Evolutionary conservation across 2,329 filamentous ascomycete genomes (phyloP), one percentile per base, ranked within the genome.

Genomic region (Alternaria infectoria): DNA sequence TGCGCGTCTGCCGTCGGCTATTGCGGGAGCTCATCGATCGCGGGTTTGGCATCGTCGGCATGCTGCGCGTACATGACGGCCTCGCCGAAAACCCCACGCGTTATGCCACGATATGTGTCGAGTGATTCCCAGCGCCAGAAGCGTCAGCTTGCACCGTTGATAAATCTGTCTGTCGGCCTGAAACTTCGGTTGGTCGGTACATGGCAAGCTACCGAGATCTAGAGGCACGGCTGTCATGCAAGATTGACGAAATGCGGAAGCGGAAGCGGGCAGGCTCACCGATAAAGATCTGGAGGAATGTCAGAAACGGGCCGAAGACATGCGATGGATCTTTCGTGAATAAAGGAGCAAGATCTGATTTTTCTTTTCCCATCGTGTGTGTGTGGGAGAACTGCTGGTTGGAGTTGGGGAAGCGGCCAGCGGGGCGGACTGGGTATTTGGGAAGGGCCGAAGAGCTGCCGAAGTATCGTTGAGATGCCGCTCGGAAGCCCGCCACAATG

Each of bases 241-340:
- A 45, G 61, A 63, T 59, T 55, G 57, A 60, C 61, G 55, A 46
- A 63, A 60, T 55, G 61, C 61, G 61, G 61, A 59, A 63, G 61
- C 61, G 61, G 61, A 59, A 63, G 56, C 61, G 61, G 56, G 51
- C 45, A 47, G 49, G 60, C 60, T 59, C 55, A 62, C 60, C 60
- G 60, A 59, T 62, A 44, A 62, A 49, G 47, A 32, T 32, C 54
- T 62, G 59, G 40, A 44, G 54, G 54, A 5, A 43, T 40, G 21
- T 40, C 54, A 32, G 9, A 54, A 46, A 45, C 21, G 57, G 59
- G 59, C 60, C 60, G 56, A 62, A 30, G 40, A 12, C 23, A 26
- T n/a, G 49, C 30, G 26, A 40, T 59, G 40, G 60, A 50, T 62
- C 49, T 47, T 51, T 58, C 36, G 32, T 50, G 45, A 59, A 45